phyloP scores from a whole-genome alignment of 1,284 basidiomycete species.

The Sporisorium graminicola region DNA sequence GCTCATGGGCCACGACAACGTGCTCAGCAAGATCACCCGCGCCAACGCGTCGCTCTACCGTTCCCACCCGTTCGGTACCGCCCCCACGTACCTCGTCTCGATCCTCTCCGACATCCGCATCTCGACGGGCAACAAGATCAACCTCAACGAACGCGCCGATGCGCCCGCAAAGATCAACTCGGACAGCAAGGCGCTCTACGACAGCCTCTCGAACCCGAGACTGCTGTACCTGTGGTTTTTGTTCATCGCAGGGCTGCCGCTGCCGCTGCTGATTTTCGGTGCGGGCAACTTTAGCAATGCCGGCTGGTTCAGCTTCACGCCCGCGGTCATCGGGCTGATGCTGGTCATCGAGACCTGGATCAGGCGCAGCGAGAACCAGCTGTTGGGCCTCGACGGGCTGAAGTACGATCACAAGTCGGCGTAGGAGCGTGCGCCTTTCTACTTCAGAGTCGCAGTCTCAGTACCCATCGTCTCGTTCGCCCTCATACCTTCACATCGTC shows the following conservation, averaged over 20 bases:
- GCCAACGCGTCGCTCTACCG: constrained; percentile 52
- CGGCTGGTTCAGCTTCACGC: constrained; percentile 65
- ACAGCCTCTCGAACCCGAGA: constrained; percentile 47
- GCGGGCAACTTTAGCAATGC: constrained; percentile 66
- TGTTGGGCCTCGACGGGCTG: constrained; percentile 57
- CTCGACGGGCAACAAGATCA: constrained; percentile 36
- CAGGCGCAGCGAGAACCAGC: constrained; percentile 52
- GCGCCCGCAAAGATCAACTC: constrained; percentile 20
- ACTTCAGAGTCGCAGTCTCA: no score
- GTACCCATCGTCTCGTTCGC: no score
- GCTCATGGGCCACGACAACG: constrained; percentile 43
- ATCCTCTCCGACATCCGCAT: constrained; percentile 60
- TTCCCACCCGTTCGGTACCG: constrained; percentile 66
- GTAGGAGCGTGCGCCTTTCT: constrained; percentile 6
- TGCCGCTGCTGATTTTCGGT: constrained; percentile 67
- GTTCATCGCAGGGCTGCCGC: constrained; percentile 50
- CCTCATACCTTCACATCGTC: neutral
- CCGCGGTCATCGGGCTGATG: constrained; percentile 47
- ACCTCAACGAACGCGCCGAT: constrained; percentile 37
- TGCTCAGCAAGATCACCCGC: constrained; percentile 16
- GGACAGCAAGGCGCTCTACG: constrained; percentile 26
- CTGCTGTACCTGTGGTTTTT: constrained; percentile 64
- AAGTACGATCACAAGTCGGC: constrained; percentile 68
- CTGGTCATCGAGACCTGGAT: constrained; percentile 58
- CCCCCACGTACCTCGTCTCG: constrained; percentile 61